Evolutionary conservation across 805 yeast species (phyloP).

Genomic region (Lachancea mirantina): DNA sequence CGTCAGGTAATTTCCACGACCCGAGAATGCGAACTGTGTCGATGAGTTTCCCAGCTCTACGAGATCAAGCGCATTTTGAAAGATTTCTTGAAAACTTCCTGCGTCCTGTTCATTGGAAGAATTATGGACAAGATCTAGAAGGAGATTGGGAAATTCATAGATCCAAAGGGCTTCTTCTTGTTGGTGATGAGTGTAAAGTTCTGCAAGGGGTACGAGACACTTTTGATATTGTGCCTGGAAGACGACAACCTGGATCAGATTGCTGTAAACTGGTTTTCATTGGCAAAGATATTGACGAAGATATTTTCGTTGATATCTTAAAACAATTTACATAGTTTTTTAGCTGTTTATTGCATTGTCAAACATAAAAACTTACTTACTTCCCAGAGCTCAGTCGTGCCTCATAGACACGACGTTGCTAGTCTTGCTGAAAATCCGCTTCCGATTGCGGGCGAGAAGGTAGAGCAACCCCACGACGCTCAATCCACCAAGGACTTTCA

Average conservation of each 20-base stretch:
- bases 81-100: conserved; percentile 50
- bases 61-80: conserved; percentile 32
- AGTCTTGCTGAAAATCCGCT: conserved; percentile 11
- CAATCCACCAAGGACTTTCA: conserved; percentile 15
- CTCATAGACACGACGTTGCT: conserved; percentile 23
- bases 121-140: conserved; percentile 40
- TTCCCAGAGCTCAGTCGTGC: conserved; percentile 14
- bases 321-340: background rate
- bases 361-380: background rate
- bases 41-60: conserved; percentile 38
- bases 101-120: conserved; percentile 66
- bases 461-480: conserved; percentile 11
- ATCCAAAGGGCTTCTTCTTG: conserved; percentile 65
- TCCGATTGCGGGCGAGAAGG: conserved; percentile 12
- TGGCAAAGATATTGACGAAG: conserved; percentile 52
- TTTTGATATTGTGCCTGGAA: conserved; percentile 61
- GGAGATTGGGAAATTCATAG: conserved; percentile 60
- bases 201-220: conserved; percentile 92
- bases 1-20: conserved; percentile 36
- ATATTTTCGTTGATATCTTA: conserved; percentile 27
- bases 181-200: conserved; percentile 43
- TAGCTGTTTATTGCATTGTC: background rate
- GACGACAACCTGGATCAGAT: conserved; percentile 27
- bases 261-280: conserved; percentile 63
- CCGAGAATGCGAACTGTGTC: conserved; percentile 49